Base-by-base conservation (phyloP, 768 basidiomycete species). In the Phylloporus scabripes region DNA sequence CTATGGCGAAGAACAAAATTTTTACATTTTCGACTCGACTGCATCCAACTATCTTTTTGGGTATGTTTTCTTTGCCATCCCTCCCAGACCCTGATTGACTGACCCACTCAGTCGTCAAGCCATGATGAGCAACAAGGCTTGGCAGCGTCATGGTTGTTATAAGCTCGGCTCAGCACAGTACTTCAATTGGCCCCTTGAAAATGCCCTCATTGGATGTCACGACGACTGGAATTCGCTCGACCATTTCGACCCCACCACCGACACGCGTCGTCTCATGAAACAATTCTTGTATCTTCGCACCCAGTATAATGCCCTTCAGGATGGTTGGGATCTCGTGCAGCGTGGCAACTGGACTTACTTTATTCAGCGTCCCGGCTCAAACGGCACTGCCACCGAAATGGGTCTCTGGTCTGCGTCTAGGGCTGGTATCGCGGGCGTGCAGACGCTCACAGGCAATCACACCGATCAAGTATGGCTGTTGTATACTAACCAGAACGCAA, bases 131-230 rank as follows among this genome's bases (percentile, higher is more conserved):
- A 87, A 76, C 65, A 79, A 72, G 43, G 92, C 92, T 4, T 96
- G 93, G 93, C 86, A 92, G 62, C 81, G 87, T 29, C 93, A 96
- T 62, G 92, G 92, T 5, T 96, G 93, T 67, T 96, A 96, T 65
- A 76, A 74, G 39, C 80, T 95, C 29, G 93, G 93, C 10, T 95
- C 93, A 7, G 75, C 79, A 52, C 93, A 95, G 62, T 96, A 93
- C 71, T 96, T 87, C 76, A 92, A 95, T 69, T 88, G 94, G 80
- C 87, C 87, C 1, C 74, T 94, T 56, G 85, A 87, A 47, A 82
- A 81, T 58, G 70, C 87, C 2, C 63, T 92, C 28, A 71, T 92
- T 15, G 93, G 92, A 40, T 96, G 93, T 64, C 59, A 85, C 40
- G 91, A 95, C 61, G 83, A 88, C 57, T 93, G 88, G 90, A 94